These are phyloP conservation scores for Tetrapisispora pingtungensis DNA, from an alignment of 805 yeast species.

Conservation along the genomic window DNA sequence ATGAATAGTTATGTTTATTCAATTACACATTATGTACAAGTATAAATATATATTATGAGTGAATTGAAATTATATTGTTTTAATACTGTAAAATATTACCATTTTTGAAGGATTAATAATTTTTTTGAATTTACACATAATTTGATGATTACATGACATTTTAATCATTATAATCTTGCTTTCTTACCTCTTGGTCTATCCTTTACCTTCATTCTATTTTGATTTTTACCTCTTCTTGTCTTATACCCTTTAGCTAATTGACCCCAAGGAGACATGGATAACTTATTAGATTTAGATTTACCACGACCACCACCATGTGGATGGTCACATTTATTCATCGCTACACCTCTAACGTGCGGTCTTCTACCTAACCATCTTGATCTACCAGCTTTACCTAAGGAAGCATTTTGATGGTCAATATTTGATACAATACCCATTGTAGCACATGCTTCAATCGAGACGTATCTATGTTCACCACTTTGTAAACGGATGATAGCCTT, in stretches of 20 bases:
- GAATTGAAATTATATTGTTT: neutral
- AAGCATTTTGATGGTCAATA: constrained; percentile 78
- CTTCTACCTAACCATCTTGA: constrained; percentile 85
- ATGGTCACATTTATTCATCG: constrained; percentile 95
- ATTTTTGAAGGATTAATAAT: neutral
- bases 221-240: constrained; percentile 85
- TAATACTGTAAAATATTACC: neutral
- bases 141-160: too few species aligned
- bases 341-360: constrained; percentile 95
- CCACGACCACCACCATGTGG: constrained; percentile 99
- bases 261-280: constrained; percentile 96
- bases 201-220: constrained; percentile 72
- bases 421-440: constrained; percentile 90
- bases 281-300: constrained; percentile 91
- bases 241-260: constrained; percentile 83
- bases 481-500: constrained; percentile 74
- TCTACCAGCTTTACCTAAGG: constrained; percentile 96
- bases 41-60: neutral
- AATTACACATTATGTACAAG: constrained; percentile 3
- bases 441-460: constrained; percentile 79
- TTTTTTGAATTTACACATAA: neutral
- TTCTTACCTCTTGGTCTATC: constrained; percentile 81
- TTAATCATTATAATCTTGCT: neutral
- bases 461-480: constrained; percentile 90
- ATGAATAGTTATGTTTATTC: neutral